Percentiles rank a stretch among this genome's conserved stretches.
These are phyloP conservation scores for Krasilnikovozyma curviuscula DNA, from an alignment of 768 basidiomycete genomes.

Conservation along the genomic window DNA sequence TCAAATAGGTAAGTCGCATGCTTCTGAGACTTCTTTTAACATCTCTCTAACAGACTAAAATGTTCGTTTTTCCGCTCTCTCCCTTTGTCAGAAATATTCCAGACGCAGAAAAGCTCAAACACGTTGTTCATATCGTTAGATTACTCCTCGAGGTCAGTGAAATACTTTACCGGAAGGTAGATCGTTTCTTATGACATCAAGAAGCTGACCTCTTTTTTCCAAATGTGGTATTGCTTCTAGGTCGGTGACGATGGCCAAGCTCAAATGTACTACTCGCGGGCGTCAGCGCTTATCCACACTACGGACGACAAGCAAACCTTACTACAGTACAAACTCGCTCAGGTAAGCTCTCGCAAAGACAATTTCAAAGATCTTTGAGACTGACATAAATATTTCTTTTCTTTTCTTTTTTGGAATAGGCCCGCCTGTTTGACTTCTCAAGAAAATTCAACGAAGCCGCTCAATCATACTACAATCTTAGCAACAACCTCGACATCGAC, in stretches of 20 bases:
- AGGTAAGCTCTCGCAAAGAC: too few species aligned
- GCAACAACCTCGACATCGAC: constrained; percentile 73
- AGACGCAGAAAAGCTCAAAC: constrained; percentile 68
- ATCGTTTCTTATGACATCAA: too few species aligned
- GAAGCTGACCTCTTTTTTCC: too few species aligned
- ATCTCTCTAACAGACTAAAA: not conserved
- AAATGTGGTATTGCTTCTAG: not conserved
- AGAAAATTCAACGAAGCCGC: constrained; percentile 90
- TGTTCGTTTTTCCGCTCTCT: not conserved
- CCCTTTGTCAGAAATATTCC: constrained; percentile 35
- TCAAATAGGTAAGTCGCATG: not conserved
- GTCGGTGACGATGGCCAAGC: constrained; percentile 93
- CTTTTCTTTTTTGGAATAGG: constrained; percentile 47
- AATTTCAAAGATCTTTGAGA: too few species aligned
- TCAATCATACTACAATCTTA: constrained; percentile 80
- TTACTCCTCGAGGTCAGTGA: constrained; percentile 54
- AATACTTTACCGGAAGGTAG: not conserved
- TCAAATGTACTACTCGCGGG: constrained; percentile 95
- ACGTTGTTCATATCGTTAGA: constrained; percentile 87
- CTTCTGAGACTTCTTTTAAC: not conserved
- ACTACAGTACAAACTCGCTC: constrained; percentile 21
- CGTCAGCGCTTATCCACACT: constrained; percentile 68
- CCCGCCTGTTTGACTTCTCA: constrained; percentile 77
- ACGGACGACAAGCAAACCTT: constrained; percentile 54
- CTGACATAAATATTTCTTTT: too few species aligned